Evolutionary conservation across 768 basidiomycete species (phyloP), one percentile per base, ranked within the genome.

Genomic region (Terana coerulea): DNA sequence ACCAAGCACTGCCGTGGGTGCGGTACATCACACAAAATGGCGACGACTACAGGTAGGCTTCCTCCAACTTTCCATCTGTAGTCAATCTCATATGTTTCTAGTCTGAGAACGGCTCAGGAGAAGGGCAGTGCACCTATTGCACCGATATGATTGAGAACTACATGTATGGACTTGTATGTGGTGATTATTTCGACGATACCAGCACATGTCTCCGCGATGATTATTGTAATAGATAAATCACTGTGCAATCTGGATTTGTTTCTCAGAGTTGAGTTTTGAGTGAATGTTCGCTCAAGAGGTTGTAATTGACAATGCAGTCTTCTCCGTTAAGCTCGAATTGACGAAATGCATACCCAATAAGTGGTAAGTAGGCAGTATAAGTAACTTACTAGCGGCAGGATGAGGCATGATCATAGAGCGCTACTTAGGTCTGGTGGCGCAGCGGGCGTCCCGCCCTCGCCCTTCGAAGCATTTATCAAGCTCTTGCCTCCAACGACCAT

Each of bases 1-100:
- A 99, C 68, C 92, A 95, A 68, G 91, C 93, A 3, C 69, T 95
- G 37, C 95, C 94, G 1, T 97, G 95, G 95, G 95, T 98, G 53
- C 75, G 94, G 52, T 97, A 93, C 65, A 91, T 95, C 53, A 91
- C 91, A 1, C 88, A 92, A 68, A 90, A 92, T 60, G 91, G 91
- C 15, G 90, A 93, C 61, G 91, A 92, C 65, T 92, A 92, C 65
- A 92, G 90, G 91, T 90, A 47, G 1, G 74, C n/a, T 15, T 4
- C 25, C 19, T 6, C 5, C 12, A 24, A 19, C 25, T 42, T 9
- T 24, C 10, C 14, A 2, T 37, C 19, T 14, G 17, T 31, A 14
- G 19, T 0, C 30, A 19, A 3, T 17, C 49, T 40, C 26, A 52
- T 48, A 52, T 46, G 34, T 41, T 17, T 35, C 8, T 34, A 86